Percentiles rank a stretch among this genome's conserved stretches.
phyloP scores from a whole-genome alignment of 805 yeast species.

The Suhomyces sp. region DNA sequence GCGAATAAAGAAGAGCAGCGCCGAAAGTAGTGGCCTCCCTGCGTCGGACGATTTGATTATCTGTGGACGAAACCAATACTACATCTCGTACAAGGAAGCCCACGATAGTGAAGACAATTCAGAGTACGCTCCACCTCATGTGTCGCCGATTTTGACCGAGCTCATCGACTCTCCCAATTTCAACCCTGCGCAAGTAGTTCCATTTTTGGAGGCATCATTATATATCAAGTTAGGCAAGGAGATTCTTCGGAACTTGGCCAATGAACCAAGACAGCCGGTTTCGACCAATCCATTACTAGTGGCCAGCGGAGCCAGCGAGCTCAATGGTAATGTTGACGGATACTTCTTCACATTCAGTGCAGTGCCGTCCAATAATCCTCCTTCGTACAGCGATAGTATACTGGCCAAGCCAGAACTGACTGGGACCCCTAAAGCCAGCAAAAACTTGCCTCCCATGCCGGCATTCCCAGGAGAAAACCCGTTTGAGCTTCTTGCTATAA shows the following conservation, averaged over 20 bases:
- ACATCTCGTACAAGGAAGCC: constrained; percentile 8
- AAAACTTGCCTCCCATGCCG: constrained; percentile 8
- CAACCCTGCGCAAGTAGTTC: constrained; percentile 63
- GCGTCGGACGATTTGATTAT: constrained; percentile 8
- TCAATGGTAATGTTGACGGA: constrained; percentile 75
- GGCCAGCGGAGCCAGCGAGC: constrained; percentile 76
- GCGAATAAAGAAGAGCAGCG: constrained; percentile 4
- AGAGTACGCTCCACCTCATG: constrained; percentile 40
- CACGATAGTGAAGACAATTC: constrained; percentile 3
- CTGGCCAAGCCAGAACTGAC: neutral
- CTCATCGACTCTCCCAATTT: constrained; percentile 74
- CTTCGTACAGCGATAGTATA: constrained; percentile 44
- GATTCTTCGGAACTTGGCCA: constrained; percentile 57
- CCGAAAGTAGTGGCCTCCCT: neutral
- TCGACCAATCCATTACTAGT: constrained; percentile 66
- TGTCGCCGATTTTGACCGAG: constrained; percentile 63
- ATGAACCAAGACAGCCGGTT: constrained; percentile 59
- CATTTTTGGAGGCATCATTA: constrained; percentile 70
- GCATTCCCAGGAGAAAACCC: constrained; percentile 19
- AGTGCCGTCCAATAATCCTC: constrained; percentile 62
- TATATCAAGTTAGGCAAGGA: constrained; percentile 60
- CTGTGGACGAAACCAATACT: constrained; percentile 19
- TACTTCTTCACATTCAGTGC: constrained; percentile 68
- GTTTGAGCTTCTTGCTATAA: constrained; percentile 40
- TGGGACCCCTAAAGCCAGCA: neutral